These are phyloP conservation scores for Paraleonurus japonicus DNA, from an alignment of 257 asterid genomes.

Conservation along the genomic window DNA sequence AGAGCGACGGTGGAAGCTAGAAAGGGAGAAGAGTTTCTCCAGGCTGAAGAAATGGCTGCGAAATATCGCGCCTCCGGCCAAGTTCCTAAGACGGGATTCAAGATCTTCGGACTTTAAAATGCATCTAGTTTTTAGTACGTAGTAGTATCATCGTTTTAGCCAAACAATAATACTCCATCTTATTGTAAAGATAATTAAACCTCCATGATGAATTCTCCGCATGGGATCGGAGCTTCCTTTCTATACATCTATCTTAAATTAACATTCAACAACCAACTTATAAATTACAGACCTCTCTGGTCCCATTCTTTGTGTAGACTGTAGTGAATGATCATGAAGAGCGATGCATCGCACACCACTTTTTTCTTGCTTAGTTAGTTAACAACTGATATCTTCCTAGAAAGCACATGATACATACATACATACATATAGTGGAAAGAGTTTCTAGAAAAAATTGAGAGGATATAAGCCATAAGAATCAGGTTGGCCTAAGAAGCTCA, in stretches of 20 bases:
- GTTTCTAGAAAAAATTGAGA: not conserved
- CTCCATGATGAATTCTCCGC: too few relatives aligned
- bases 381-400: not conserved
- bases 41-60: constrained; percentile 60
- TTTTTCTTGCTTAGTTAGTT: not conserved
- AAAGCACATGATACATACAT: too few relatives aligned
- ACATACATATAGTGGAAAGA: not conserved
- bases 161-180: not conserved
- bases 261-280: too few relatives aligned
- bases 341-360: not conserved
- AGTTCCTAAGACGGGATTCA: constrained; percentile 46
- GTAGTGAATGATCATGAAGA: too few relatives aligned
- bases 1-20: constrained; percentile 55
- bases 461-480: constrained; percentile 38
- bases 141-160: too few relatives aligned
- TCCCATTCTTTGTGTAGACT: too few relatives aligned
- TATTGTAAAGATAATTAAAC: too few relatives aligned
- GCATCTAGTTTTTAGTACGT: not conserved
- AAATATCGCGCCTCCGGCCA: constrained; percentile 63
- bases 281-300: too few relatives aligned
- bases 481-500: constrained; percentile 69
- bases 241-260: too few relatives aligned
- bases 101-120: constrained; percentile 46
- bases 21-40: constrained; percentile 62
- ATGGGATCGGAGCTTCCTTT: too few relatives aligned